A percentile compares a stretch with the other conserved stretches of the same genome.
Conservation (phyloP, 75 land plant species). For the Azolla pinnata region DNA sequence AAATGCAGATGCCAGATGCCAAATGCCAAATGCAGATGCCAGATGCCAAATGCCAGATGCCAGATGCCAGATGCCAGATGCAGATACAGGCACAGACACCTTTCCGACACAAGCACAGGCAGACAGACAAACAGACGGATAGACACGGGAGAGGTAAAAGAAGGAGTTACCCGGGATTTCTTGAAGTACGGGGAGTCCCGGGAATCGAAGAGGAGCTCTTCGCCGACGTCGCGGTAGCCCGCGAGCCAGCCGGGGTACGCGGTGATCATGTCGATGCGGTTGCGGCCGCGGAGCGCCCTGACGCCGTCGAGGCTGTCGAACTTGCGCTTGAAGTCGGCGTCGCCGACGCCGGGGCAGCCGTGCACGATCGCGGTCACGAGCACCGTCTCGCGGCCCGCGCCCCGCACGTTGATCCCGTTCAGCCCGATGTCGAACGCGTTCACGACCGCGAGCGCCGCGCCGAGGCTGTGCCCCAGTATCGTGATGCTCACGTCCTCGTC, state of each 20-base stretch:
- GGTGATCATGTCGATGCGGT: constrained; percentile 48
- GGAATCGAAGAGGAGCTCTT: constrained; percentile 41
- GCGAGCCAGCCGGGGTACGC: constrained; percentile 33
- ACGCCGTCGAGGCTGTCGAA: constrained; percentile 24
- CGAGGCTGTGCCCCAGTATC: constrained; percentile 60
- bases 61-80: too few relatives aligned
- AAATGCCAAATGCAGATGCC: too few relatives aligned
- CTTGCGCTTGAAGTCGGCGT: constrained; percentile 36
- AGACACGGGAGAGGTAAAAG: too few relatives aligned
- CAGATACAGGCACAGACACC: neutral
- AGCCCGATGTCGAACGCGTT: constrained; percentile 53
- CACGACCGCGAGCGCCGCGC: constrained; percentile 41
- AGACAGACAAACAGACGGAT: too few relatives aligned
- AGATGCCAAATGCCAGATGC: too few relatives aligned
- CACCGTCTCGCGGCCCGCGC: constrained; percentile 3
- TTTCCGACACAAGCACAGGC: neutral
- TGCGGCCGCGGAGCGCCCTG: constrained; percentile 36
- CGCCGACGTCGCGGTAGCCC: constrained; percentile 34
- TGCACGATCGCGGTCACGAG: constrained; percentile 52
- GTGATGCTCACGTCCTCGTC: constrained; percentile 52
- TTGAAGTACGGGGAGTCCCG: constrained; percentile 46
- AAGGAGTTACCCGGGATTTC: constrained; percentile 16
- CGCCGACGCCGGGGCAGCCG: constrained; percentile 58
- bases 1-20: too few relatives aligned
- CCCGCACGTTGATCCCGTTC: constrained; percentile 18